Percentiles rank a stretch among this genome's conserved stretches.
phyloP scores from a whole-genome alignment of 2,329 filamentous ascomycete species.

The Fusarium acutatum region DNA sequence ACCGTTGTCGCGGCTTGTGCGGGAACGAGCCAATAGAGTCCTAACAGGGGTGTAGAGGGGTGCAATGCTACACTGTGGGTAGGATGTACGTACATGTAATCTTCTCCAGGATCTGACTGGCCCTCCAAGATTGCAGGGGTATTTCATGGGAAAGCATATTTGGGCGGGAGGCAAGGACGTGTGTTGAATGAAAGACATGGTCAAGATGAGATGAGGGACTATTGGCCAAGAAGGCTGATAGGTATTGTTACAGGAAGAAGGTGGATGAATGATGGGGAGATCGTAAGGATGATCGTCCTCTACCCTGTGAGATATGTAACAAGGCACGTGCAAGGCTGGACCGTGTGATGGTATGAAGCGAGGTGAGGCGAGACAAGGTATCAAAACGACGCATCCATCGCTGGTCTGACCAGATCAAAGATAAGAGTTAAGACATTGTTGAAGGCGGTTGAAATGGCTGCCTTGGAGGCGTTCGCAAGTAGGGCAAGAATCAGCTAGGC shows the following conservation, averaged over 20 bases:
- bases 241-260: constrained; percentile 1
- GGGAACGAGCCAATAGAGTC: constrained; percentile 51
- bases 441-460: neutral
- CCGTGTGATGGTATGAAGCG: constrained; percentile 21
- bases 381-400: constrained; percentile 7
- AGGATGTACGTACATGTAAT: constrained; percentile 16
- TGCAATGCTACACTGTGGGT: constrained; percentile 25
- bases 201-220: constrained; percentile 35
- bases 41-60: constrained; percentile 34
- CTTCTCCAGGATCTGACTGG: constrained; percentile 10
- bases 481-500: neutral
- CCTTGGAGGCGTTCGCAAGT: neutral
- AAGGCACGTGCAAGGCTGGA: constrained; percentile 15
- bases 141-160: constrained; percentile 25
- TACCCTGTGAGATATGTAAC: constrained; percentile 36
- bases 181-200: constrained; percentile 17
- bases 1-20: constrained; percentile 56
- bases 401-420: constrained; percentile 4
- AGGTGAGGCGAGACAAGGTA: constrained; percentile 29
- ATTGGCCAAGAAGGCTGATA: constrained; percentile 14
- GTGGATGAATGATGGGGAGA: constrained; percentile 34
- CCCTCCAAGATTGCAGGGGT: constrained; percentile 24
- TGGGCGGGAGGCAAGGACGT: constrained; percentile 26
- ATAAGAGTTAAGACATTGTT: constrained; percentile 14
- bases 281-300: constrained; percentile 37